Evolutionary conservation across 495 filamentous ascomycete species (phyloP).

Genomic region (Aspergillus steynii): DNA sequence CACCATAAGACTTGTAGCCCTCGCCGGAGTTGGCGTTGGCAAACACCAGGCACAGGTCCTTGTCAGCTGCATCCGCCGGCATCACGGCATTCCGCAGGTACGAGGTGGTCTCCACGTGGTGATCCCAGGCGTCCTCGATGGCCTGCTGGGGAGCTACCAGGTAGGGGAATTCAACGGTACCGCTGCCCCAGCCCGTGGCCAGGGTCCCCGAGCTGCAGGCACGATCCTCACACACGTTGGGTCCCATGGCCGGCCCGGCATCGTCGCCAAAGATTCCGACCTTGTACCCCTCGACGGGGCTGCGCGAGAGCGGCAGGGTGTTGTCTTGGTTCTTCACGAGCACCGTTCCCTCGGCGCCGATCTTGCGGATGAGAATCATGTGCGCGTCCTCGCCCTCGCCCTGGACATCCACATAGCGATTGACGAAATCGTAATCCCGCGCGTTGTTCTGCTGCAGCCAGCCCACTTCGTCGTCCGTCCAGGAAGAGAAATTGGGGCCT

Average conservation of each 20-base stretch:
- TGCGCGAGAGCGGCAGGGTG: slow-evolving; percentile 62
- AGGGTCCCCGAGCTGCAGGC: slow-evolving; percentile 83
- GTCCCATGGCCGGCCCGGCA: slow-evolving; percentile 65
- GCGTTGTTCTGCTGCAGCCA: slow-evolving; percentile 64
- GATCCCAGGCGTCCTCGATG: slow-evolving; percentile 60
- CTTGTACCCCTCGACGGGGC: slow-evolving; percentile 50
- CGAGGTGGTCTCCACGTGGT: slow-evolving; percentile 57
- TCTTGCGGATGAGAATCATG: slow-evolving; percentile 58
- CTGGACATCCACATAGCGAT: slow-evolving; percentile 71
- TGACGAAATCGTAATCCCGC: slow-evolving; percentile 61
- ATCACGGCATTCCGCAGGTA: slow-evolving; percentile 60
- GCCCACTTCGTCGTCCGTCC: slow-evolving; percentile 72
- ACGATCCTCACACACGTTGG: slow-evolving; percentile 75
- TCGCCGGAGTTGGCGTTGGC: slow-evolving; percentile 64
- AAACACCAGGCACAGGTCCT: slow-evolving; percentile 69
- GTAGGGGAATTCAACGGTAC: slow-evolving; percentile 84
- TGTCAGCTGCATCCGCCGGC: slow-evolving; percentile 36
- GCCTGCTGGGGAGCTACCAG: slow-evolving; percentile 70
- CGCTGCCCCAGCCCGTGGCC: slow-evolving; percentile 86
- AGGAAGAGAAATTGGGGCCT: slow-evolving; percentile 89
- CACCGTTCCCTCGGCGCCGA: slow-evolving; percentile 84
- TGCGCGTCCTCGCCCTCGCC: slow-evolving; percentile 43
- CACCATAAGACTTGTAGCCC: slow-evolving; percentile 61
- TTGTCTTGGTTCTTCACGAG: slow-evolving; percentile 75
- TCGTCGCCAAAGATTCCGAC: slow-evolving; percentile 88